Evolutionary conservation across 2,329 filamentous ascomycete species (phyloP), one percentile per base, ranked within the genome.

Genomic region (Cadophora luteo-olivacea): DNA sequence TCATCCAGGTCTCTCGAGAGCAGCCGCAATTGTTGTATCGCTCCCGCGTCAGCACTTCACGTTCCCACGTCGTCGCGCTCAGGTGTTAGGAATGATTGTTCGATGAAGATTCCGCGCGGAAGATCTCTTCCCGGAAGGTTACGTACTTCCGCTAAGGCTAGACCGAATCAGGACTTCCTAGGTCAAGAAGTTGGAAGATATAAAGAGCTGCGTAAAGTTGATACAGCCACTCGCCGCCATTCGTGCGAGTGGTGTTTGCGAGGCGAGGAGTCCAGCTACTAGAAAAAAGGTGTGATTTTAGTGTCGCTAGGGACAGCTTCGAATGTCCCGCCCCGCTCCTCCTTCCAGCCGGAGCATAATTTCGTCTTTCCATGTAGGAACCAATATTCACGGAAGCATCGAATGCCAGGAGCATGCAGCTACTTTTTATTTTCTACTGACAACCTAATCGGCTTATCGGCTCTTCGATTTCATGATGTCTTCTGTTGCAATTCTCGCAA

Each of bases 81-180:
- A 49, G n/a, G 45, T 22, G 22, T 49, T 22, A 4, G 45, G 45
- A 22, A 49, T 16, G 12, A 14, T 45, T 22, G 45, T 49, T 49
- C 5, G 45, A 11, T 49, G 45, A 19, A 11, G 45, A 49, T 22
- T 49, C 45, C 45, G 45, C 45, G 45, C 45, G 45, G 45, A 49
- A 49, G 45, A 49, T 49, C 45, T 49, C 45, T 49, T 22, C 45
- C 6, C 45, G 45, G n/a, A 49, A 22, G n/a, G 45, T 49, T 22
- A 49, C 45, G 45, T 22, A 49, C 41, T 49, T 49, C 45, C 45
- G 45, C 45, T 49, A 22, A 49, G 45, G 45, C 45, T 49, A 49
- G 45, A 11, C 45, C 6, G 2, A 19, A 22, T 49, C 22, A 19
- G 45, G 19, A 7, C n/a, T 1, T 49, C 45, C n/a, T 49, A 8